A percentile compares a stretch with the other conserved stretches of the same genome.
phyloP scores from a whole-genome alignment of 768 basidiomycete species.

The Cystofilobasidium macerans region DNA sequence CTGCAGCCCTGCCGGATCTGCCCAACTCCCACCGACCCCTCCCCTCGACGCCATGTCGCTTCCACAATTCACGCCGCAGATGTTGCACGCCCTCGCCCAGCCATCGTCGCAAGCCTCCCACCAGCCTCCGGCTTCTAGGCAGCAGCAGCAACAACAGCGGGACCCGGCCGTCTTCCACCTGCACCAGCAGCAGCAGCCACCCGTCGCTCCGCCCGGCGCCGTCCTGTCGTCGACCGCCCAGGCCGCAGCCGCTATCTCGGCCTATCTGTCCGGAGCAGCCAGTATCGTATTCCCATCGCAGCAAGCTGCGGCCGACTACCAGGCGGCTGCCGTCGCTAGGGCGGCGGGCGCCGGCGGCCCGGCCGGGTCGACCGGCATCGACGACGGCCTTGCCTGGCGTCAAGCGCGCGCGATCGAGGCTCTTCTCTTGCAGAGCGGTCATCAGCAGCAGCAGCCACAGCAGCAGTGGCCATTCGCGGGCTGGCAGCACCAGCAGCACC shows the following conservation, averaged over 20 bases:
- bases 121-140: neutral
- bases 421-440: neutral
- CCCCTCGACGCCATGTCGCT: neutral
- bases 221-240: conserved; percentile 3
- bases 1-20: too few species aligned
- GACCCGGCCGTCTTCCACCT: neutral
- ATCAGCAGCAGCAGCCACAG: neutral
- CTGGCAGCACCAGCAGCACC: neutral
- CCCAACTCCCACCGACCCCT: too few species aligned
- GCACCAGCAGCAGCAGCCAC: neutral
- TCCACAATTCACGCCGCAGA: neutral
- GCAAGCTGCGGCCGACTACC: neutral
- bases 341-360: neutral
- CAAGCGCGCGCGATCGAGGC: conserved; percentile 11
- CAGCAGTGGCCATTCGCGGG: neutral
- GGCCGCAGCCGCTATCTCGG: conserved; percentile 9
- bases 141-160: neutral
- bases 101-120: neutral
- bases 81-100: neutral
- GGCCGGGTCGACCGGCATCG: neutral
- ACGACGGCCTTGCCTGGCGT: neutral
- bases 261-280: neutral
- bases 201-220: too few species aligned
- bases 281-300: neutral
- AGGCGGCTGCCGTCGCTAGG: neutral